A percentile compares a stretch with the other conserved stretches of the same genome.
These are phyloP conservation scores for Candida tunisiensis DNA, from an alignment of 1,139 yeast species.

Conservation along the genomic window DNA sequence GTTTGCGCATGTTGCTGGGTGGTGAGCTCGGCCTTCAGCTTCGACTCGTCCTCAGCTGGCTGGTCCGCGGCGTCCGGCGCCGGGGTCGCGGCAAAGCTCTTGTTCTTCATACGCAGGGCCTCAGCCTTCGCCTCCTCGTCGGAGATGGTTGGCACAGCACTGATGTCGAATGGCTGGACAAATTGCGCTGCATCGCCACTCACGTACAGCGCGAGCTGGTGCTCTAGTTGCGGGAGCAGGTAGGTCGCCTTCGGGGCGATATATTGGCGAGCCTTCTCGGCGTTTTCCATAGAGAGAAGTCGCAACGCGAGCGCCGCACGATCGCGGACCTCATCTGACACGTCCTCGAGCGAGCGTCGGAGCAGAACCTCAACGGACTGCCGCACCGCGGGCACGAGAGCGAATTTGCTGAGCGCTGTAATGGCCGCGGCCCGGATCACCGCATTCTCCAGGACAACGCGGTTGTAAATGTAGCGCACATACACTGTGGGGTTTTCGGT, in stretches of 20 bases:
- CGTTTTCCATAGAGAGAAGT: conserved; percentile 35
- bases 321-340: conserved; percentile 95
- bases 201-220: conserved; percentile 57
- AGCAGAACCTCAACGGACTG: conserved; percentile 61
- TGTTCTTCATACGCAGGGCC: conserved; percentile 29
- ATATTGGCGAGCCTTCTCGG: conserved; percentile 30
- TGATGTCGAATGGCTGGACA: conserved; percentile 50
- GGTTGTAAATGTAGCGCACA: conserved; percentile 90
- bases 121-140: conserved; percentile 48
- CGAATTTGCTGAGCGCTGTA: conserved; percentile 81
- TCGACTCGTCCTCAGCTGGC: conserved; percentile 1
- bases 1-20: conserved; percentile 56
- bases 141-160: conserved; percentile 42
- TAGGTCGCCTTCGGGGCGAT: conserved; percentile 54
- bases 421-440: conserved; percentile 94
- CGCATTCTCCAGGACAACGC: conserved; percentile 91
- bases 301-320: conserved; percentile 80
- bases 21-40: no score
- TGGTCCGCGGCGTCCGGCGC: conserved; percentile 4
- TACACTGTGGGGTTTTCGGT: conserved; percentile 78
- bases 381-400: conserved; percentile 48
- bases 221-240: conserved; percentile 64
- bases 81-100: conserved; percentile 5
- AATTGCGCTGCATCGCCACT: conserved; percentile 44
- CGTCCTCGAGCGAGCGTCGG: conserved; percentile 72